Evolutionary conservation across 2,329 filamentous ascomycete species (phyloP), one percentile per base, ranked within the genome.

Genomic region (Arthrinium phaeospermum): DNA sequence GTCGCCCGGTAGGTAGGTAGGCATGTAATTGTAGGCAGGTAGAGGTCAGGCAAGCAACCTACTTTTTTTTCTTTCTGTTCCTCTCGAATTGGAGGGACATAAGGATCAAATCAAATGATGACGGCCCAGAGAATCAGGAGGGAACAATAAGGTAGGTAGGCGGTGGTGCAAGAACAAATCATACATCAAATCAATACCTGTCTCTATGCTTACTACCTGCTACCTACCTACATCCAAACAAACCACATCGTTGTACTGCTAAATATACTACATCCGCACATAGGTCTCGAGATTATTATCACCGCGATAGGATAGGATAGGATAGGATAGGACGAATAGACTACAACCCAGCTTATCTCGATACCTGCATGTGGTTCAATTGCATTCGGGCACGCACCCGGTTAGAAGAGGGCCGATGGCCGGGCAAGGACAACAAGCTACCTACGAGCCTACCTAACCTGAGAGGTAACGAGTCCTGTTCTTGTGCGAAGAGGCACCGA

Each of bases 51-150:
- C 12, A 24, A 27, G 49, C 13, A 51, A 27, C 49, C 30, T 61
- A 12, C 53, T 37, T 37, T 12, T n/a, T 10, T n/a, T 64, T 41
- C 27, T 37, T 37, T 64, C 30, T 37, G 34, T 37, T 64, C 19
- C 57, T 41, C 34, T n/a, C 19, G 34, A n/a, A n/a, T 64, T 41
- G 30, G 27, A 22, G 30, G 14, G 53, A 61, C 51, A 64, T 64
- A n/a, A n/a, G 57, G 57, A 64, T 64, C 30, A 34, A 57, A 57
- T 57, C 30, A 41, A 64, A 64, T 64, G 57, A 64, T 64, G 57
- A 41, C 57, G 57, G 57, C 57, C 53, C 22, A 64, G 57, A 64
- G 19, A 64, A 24, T 41, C 57, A 61, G 34, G 57, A 64, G 57
- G 3, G 7, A 41, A n/a, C n/a, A 41, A 41, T 64, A 64, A 41